Evolutionary conservation across 495 filamentous ascomycete species (phyloP), one percentile per base, ranked within the genome.

Genomic region (Tuber borchii): DNA sequence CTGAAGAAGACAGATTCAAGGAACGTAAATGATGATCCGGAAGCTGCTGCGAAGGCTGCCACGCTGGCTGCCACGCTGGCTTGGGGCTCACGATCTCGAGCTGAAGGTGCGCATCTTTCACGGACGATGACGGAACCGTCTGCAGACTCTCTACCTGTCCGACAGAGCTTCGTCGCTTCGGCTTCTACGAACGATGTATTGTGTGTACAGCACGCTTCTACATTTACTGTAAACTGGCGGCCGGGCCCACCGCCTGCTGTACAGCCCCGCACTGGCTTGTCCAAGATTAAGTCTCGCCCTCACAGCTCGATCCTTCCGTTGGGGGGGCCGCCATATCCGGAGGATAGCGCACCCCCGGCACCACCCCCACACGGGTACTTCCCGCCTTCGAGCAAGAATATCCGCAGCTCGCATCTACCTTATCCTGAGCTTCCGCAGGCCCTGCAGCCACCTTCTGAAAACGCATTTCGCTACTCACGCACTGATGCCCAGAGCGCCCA

Each of bases 11-110:
- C 19, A 43, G 84, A 76, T 78, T 79, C 80, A 85, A 82, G 81
- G 83, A 83, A 77, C 72, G 79, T 81, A 31, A 20, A 56, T 83
- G 73, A 76, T 10, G 75, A 75, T 17, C 76, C 85, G 42, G 87
- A 85, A 69, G 87, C 87, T 69, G 93, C 94, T 43, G 93, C 92
- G 65, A 96, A 92, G 83, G 95, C 95, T 20, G 95, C 95, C 2
- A 91, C 92, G 2, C 84, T 97, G 83, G 95, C 95, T 20, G 95
- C 95, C 2, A 91, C 92, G 2, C 84, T 97, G 48, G 95, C 95
- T 26, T 99, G 94, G 94, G 89, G 87, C 68, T 88, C 86, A 76
- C 85, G 86, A 46, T 86, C 86, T 42, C 85, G 86, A 71, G 70
- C 77, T 76, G 74, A 82, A 71, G 80, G 76, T 34, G 72, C 72